These are phyloP conservation scores for Aspergillus bertholletiae DNA, from an alignment of 495 filamentous ascomycete species.

Conservation along the genomic window DNA sequence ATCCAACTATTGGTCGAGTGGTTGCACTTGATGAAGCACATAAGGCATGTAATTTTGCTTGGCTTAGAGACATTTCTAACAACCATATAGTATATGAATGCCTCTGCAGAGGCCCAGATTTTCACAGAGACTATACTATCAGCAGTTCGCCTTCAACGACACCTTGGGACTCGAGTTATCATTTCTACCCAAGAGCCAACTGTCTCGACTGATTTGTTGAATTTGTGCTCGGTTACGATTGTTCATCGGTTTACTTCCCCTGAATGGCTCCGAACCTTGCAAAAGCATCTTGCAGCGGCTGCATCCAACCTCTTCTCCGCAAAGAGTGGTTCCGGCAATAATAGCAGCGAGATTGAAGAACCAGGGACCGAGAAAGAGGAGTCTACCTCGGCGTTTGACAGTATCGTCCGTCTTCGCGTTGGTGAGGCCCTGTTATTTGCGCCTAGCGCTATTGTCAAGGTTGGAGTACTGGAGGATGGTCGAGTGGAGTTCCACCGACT, in stretches of 20 bases:
- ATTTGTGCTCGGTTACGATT: conserved; percentile 69
- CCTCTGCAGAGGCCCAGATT: conserved; percentile 32
- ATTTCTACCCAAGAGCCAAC: conserved; percentile 82
- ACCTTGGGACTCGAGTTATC: conserved; percentile 60
- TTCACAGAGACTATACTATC: conserved; percentile 65
- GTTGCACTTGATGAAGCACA: conserved; percentile 60
- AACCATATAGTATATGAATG: conserved; percentile 43
- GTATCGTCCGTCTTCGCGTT: conserved; percentile 52
- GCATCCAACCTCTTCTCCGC: neutral
- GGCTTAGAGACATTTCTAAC: neutral
- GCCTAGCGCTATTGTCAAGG: conserved; percentile 44
- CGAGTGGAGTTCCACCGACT: neutral
- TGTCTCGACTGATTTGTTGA: conserved; percentile 62
- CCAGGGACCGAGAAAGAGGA: conserved; percentile 34
- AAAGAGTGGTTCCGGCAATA: conserved; percentile 4
- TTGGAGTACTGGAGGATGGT: conserved; percentile 1
- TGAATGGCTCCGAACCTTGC: conserved; percentile 60
- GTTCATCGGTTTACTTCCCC: conserved; percentile 74
- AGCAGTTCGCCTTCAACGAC: conserved; percentile 67
- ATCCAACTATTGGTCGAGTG: conserved; percentile 37
- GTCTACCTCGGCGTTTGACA: conserved; percentile 10
- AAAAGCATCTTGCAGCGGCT: conserved; percentile 53
- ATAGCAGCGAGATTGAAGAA: neutral
- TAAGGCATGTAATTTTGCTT: conserved; percentile 35
- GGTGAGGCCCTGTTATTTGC: conserved; percentile 65